Conservation (phyloP, 169 alveolate genomes). For the Miamiensis avidus region DNA sequence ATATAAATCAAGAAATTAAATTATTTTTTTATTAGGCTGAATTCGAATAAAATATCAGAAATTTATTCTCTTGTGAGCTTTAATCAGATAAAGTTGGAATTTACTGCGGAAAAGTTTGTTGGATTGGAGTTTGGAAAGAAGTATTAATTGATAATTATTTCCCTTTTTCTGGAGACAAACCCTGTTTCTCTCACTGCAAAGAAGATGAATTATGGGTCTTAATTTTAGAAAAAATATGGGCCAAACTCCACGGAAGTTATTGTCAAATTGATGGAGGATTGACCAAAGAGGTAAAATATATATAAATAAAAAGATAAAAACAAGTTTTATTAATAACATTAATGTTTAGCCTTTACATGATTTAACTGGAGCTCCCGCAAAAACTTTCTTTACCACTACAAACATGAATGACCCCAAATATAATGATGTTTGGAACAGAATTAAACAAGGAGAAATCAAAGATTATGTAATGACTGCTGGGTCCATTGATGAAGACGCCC, state of each 20-base stretch:
- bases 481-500: constrained; percentile 36
- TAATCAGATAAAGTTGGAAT: background rate
- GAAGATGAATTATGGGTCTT: constrained; percentile 35
- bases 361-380: constrained; percentile 64
- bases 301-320: constrained; percentile 51
- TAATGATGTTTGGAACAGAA: constrained; percentile 39
- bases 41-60: background rate
- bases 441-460: constrained; percentile 13
- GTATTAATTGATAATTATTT: background rate
- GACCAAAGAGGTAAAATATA: constrained; percentile 55
- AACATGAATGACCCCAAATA: background rate
- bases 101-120: background rate
- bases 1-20: too few species aligned
- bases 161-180: background rate
- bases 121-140: background rate
- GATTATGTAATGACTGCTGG: constrained; percentile 50
- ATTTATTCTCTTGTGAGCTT: background rate
- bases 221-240: constrained; percentile 41
- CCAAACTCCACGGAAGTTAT: constrained; percentile 41
- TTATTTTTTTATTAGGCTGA: background rate
- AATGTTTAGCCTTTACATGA: constrained; percentile 1
- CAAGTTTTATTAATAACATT: background rate
- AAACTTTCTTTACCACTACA: constrained; percentile 30
- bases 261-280: constrained; percentile 73
- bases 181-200: constrained; percentile 25